Base-by-base conservation (phyloP, 1,284 basidiomycete species). In the Pisolithus thermaeus region DNA sequence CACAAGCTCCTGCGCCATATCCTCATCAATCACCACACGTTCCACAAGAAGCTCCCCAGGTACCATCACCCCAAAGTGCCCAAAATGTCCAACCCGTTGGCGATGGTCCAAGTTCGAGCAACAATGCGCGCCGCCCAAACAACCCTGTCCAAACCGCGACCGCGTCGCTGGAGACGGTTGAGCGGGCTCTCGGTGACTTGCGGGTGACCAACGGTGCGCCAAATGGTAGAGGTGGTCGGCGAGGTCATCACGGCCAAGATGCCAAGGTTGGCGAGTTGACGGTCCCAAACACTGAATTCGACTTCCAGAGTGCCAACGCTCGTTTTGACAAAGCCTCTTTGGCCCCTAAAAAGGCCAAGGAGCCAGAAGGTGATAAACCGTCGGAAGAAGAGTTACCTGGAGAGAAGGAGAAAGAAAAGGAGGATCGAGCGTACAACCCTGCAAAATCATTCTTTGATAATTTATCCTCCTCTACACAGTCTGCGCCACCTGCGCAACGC, bases 391-490 rank as follows among this genome's bases (percentile, higher is more conserved):
- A 61, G 2, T 8, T 41, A 7, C 23, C 44, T 1, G 58, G 55
- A 35, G 62, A 62, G 46, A 58, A 67, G 42, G 67, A 68, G 6
- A 65, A 65, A n/a, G 62, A 65, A 6, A 61, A 60, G 0, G 51
- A 54, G 22, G 62, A 62, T 0, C 47, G 47, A 11, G 84, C 87
- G 38, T 91, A 91, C 62, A 83, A 91, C 63, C 87, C 84, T 14
- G 70, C 78, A 59, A 80, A 75, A 58, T 88, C 84, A 4, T 90
- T 90, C 75, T 91, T 91, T 59, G 88, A 91, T 64, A 79, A 80
- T 27, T 64, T 91, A 53, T 82, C 83, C 30, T 83, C 83, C 5
- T 81, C 78, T 41, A 69, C 77, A 35, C 70, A 69, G 50, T 65
- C 61, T 23, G 57, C 47, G 38, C 55, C 59, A 5, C 68, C 69